Base-by-base conservation (phyloP, 2,329 filamentous ascomycete genomes). In the Aspergillus sp. region DNA sequence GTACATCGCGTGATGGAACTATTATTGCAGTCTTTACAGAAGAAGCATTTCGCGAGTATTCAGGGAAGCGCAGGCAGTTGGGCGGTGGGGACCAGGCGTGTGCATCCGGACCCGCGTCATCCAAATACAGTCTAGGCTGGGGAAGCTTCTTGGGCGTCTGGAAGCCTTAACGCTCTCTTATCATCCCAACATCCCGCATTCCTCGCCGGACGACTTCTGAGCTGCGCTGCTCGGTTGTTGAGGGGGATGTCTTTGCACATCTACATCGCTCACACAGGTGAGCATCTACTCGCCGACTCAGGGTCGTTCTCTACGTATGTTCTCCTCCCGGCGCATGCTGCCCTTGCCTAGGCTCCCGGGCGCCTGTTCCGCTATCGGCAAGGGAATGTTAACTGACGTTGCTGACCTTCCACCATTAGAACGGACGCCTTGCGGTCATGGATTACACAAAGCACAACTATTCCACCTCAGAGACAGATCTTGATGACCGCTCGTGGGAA, bases 231-330 rank as follows among this genome's bases (percentile, higher is more conserved):
- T 69, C 70, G 62, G 59, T 59, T 64, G 64, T 67, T 67, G 73
- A 68, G 68, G 67, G 84, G 82, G 78, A 96, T 96, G 91, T 90
- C 90, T 80, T 86, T 93, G 75, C 87, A 91, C 80, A 88, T 96
- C 77, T 90, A 91, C 81, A 88, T 96, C 73, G 92, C 91, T 83
- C 93, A 96, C 80, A 92, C 90, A 77, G 93, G 93, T 81, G 88
- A 91, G 82, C 88, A 89, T 78, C 84, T 96, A 73, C 83, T 87
- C 74, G 84, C 90, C 74, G 90, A 96, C 78, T 85, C 88, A 65
- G 83, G 87, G 63, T 85, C 86, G 72, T 90, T 93, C 76, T 82
- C 84, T 67, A 89, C 88, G 89, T 91, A 80, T 68, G 86, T 80
- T 57, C 52, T 58, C 49, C 37, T 14, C 55, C 37, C 49, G 45